Evolutionary conservation across 768 basidiomycete species (phyloP).

Genomic region (Myochromella boudieri): DNA sequence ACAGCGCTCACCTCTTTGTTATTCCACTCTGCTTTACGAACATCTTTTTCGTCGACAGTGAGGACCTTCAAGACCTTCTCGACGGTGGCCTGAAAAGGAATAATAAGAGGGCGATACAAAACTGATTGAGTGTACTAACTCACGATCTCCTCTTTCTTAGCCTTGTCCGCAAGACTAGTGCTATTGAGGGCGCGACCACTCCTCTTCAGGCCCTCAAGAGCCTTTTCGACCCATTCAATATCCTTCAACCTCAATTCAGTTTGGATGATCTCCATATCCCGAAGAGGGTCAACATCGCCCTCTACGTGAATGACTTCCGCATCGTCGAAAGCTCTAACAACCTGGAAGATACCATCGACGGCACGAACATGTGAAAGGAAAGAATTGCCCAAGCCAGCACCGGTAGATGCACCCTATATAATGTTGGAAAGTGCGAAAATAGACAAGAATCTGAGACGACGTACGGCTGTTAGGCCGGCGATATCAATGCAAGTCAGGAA

Average conservation of each 20-base stretch:
- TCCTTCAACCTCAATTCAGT: conserved; percentile 95
- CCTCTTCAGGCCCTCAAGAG: conserved; percentile 78
- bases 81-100: conserved; percentile 61
- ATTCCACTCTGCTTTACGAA: conserved; percentile 90
- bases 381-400: conserved; percentile 95
- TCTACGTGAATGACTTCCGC: conserved; percentile 99
- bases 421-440: conserved; percentile 5
- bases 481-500: conserved; percentile 98
- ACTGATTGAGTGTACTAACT: conserved; percentile 22
- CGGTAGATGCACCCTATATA: conserved; percentile 87
- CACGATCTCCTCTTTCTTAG: conserved; percentile 94
- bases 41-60: conserved; percentile 81
- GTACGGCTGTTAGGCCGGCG: conserved; percentile 91
- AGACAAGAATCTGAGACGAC: conserved; percentile 22
- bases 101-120: neutral
- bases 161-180: conserved; percentile 85
- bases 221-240: conserved; percentile 98
- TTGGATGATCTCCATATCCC: conserved; percentile 97
- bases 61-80: conserved; percentile 84
- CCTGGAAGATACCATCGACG: conserved; percentile 99
- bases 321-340: conserved; percentile 97
- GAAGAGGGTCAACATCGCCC: conserved; percentile 92
- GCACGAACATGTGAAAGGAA: conserved; percentile 98
- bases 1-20: conserved; percentile 85
- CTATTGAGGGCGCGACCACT: conserved; percentile 68